Evolutionary conservation across 331 rosid genomes (phyloP).

Genomic region (Phaseolus coccineus): DNA sequence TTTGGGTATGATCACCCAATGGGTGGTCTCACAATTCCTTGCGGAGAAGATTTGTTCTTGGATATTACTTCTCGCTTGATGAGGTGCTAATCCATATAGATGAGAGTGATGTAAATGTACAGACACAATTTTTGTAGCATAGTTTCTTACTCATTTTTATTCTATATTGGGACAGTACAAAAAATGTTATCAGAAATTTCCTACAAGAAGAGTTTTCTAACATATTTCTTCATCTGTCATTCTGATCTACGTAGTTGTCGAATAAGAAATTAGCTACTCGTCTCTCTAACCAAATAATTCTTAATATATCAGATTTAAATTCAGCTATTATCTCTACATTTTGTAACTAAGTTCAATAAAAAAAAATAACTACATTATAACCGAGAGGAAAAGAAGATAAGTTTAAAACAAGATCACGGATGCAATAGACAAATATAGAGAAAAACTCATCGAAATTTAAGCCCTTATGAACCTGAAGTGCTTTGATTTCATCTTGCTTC

Average conservation of each 20-base stretch:
- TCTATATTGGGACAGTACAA: not conserved
- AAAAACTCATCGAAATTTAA: too few relatives aligned
- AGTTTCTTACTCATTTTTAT: not conserved
- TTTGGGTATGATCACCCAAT: conserved; percentile 46
- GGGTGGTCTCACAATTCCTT: conserved; percentile 53
- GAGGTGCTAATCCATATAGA: not conserved
- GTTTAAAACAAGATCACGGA: not conserved
- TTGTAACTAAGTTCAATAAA: too few relatives aligned
- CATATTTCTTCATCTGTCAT: not conserved
- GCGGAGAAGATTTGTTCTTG: conserved; percentile 33
- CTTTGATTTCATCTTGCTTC: too few relatives aligned
- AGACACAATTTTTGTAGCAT: conserved; percentile 13
- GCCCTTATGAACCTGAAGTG: too few relatives aligned
- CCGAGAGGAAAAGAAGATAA: not conserved
- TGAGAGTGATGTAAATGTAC: not conserved
- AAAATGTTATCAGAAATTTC: not conserved
- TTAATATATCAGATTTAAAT: not conserved
- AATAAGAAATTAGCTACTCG: not conserved
- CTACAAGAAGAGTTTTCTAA: not conserved
- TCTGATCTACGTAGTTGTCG: not conserved
- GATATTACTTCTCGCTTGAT: conserved; percentile 1
- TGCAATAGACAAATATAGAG: not conserved
- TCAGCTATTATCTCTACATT: not conserved
- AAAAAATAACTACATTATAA: too few relatives aligned
- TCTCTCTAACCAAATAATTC: not conserved